Conservation (phyloP, 306 rosid genomes). For the Cucurbita ficifolia region DNA sequence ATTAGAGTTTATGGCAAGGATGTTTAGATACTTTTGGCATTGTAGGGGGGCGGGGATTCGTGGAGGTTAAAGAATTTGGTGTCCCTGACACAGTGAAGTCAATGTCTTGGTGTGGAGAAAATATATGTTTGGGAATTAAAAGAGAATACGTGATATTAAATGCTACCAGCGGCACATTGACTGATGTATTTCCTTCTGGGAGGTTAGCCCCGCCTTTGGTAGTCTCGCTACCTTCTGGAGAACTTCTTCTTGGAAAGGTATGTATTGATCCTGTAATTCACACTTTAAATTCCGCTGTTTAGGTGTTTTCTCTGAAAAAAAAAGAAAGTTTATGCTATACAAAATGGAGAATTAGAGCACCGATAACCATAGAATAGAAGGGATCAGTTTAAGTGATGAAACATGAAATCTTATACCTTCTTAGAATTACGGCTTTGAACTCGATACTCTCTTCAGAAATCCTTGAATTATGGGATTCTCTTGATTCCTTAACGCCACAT, state of each 20-base stretch:
- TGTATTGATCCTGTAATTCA: not conserved
- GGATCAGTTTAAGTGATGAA: not conserved
- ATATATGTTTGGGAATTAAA: slow-evolving; percentile 74
- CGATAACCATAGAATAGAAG: not conserved
- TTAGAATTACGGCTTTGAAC: not conserved
- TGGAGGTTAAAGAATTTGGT: slow-evolving; percentile 83
- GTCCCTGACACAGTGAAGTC: slow-evolving; percentile 85
- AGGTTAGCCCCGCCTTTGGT: slow-evolving; percentile 87
- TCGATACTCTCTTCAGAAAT: not conserved
- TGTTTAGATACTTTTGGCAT: slow-evolving; percentile 1
- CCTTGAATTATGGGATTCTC: not conserved
- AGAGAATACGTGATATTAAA: slow-evolving; percentile 78
- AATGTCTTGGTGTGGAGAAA: slow-evolving; percentile 93
- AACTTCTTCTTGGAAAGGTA: slow-evolving; percentile 97
- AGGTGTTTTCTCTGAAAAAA: not conserved
- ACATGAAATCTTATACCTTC: not conserved
- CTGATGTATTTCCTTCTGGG: slow-evolving; percentile 86
- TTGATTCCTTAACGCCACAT: not conserved
- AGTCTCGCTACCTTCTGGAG: slow-evolving; percentile 84
- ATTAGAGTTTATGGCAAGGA: not conserved
- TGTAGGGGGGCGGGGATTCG: slow-evolving; percentile 90
- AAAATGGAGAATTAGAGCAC: not conserved
- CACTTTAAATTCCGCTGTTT: not conserved
- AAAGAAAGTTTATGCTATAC: not conserved
- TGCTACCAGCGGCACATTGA: slow-evolving; percentile 56